A percentile compares a stretch with the other conserved stretches of the same genome.
Evolutionary conservation across 2,329 filamentous ascomycete genomes (phyloP).

Genomic region (Thelonectria rubi): DNA sequence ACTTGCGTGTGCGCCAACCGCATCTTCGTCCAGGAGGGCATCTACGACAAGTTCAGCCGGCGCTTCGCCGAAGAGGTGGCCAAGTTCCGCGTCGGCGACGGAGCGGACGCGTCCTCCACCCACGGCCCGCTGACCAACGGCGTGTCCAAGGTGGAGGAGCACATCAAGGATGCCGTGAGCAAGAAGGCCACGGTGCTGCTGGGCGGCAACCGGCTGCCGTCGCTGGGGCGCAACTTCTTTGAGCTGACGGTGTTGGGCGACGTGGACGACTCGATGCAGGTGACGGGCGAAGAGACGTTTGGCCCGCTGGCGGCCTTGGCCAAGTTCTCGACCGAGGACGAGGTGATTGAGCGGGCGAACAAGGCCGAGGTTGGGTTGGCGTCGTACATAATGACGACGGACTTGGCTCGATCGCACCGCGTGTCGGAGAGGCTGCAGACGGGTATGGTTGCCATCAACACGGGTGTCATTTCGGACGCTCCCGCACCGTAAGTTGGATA

Average conservation of each 20-base stretch:
- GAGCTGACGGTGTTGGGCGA: conserved; percentile 71
- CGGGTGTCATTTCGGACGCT: conserved; percentile 52
- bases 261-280: conserved; percentile 66
- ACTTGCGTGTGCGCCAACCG: conserved; percentile 88
- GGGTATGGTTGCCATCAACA: conserved; percentile 75
- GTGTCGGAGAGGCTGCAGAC: conserved; percentile 74
- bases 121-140: conserved; percentile 73
- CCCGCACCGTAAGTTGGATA: conserved; percentile 38
- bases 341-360: conserved; percentile 68
- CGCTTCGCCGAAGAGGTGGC: conserved; percentile 74
- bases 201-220: conserved; percentile 47
- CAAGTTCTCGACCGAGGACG: conserved; percentile 71
- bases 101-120: conserved; percentile 59
- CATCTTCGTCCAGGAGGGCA: conserved; percentile 75
- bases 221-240: conserved; percentile 64
- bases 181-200: conserved; percentile 69
- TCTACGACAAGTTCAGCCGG: conserved; percentile 74
- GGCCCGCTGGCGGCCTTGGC: conserved; percentile 71
- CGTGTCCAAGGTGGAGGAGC: conserved; percentile 64
- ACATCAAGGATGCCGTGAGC: conserved; percentile 71
- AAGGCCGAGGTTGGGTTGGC: conserved; percentile 8
- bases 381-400: not conserved
- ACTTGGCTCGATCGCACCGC: conserved; percentile 71
- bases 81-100: conserved; percentile 72
- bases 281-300: conserved; percentile 70